Evolutionary conservation across 257 asterid genomes (phyloP).

Genomic region (Euphrasia confusa): DNA sequence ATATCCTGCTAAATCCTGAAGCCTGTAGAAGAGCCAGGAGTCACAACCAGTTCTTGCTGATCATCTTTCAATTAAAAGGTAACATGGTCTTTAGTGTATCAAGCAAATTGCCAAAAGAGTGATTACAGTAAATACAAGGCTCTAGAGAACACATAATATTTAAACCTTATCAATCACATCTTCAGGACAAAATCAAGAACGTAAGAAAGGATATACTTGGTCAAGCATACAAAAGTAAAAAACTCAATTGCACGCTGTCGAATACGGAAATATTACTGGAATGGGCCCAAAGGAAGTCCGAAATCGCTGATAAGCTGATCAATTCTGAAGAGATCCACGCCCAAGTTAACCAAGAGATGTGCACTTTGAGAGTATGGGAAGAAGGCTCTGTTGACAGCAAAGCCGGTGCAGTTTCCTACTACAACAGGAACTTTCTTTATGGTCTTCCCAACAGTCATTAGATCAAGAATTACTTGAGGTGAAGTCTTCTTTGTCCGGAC

Average conservation of each 20-base stretch:
- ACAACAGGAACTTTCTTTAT: constrained; percentile 95
- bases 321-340: constrained; percentile 89
- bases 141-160: constrained; percentile 7
- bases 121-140: not conserved
- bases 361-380: constrained; percentile 90
- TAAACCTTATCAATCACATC: not conserved
- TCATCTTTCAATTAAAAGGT: not conserved
- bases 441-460: constrained; percentile 80
- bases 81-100: not conserved
- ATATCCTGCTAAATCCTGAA: constrained; percentile 92
- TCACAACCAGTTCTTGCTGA: constrained; percentile 19
- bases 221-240: constrained; percentile 17
- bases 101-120: not conserved
- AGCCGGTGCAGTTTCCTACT: constrained; percentile 96
- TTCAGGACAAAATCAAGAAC: constrained; percentile 1
- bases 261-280: constrained; percentile 69
- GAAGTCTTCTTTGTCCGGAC: constrained; percentile 87
- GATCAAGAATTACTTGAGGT: constrained; percentile 85
- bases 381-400: constrained; percentile 96
- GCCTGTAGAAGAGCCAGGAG: constrained; percentile 49
- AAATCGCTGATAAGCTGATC: constrained; percentile 72
- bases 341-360: constrained; percentile 65
- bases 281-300: constrained; percentile 98
- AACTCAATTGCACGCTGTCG: not conserved
- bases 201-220: constrained; percentile 6